A percentile compares a stretch with the other conserved stretches of the same genome.
Evolutionary conservation across 2,329 filamentous ascomycete genomes (phyloP).

Genomic region (Aspergillus pseudoglaucus): DNA sequence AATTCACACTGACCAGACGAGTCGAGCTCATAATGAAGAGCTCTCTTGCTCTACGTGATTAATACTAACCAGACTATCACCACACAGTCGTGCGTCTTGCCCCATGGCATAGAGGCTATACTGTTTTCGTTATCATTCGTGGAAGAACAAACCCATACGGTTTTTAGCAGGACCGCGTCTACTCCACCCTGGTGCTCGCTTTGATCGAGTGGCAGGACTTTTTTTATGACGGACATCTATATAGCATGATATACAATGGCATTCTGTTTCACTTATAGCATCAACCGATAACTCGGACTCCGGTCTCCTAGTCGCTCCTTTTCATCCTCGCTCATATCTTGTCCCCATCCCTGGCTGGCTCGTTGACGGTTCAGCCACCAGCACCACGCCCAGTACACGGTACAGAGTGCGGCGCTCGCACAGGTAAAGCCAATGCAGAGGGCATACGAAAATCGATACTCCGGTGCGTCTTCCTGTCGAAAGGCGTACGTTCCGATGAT

Average conservation of each 20-base stretch:
- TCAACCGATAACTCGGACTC: slow-evolving; percentile 6
- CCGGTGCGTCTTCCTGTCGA: slow-evolving; percentile 27
- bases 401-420: slow-evolving; percentile 14
- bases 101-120: slow-evolving; percentile 21
- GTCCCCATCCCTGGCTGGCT: slow-evolving; percentile 13
- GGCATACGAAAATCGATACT: slow-evolving; percentile 18
- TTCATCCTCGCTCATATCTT: slow-evolving; percentile 19
- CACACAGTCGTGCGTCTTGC: slow-evolving; percentile 25
- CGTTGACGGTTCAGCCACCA: slow-evolving; percentile 20
- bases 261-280: slow-evolving; percentile 3
- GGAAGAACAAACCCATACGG: slow-evolving; percentile 43
- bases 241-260: slow-evolving; percentile 1
- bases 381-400: slow-evolving; percentile 16
- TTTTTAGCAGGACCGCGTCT: slow-evolving; percentile 47
- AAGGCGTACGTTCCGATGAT: slow-evolving; percentile 50
- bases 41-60: neutral
- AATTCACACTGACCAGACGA: no score
- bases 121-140: slow-evolving; percentile 32
- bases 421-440: slow-evolving; percentile 19
- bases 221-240: slow-evolving; percentile 39
- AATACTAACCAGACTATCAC: neutral
- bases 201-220: slow-evolving; percentile 39
- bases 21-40: no score
- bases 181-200: slow-evolving; percentile 43
- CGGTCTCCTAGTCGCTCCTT: slow-evolving; percentile 17